A percentile compares a stretch with the other conserved stretches of the same genome.
These are phyloP conservation scores for Mycosarcoma maydis DNA, from an alignment of 1,284 basidiomycete genomes.

Conservation along the genomic window DNA sequence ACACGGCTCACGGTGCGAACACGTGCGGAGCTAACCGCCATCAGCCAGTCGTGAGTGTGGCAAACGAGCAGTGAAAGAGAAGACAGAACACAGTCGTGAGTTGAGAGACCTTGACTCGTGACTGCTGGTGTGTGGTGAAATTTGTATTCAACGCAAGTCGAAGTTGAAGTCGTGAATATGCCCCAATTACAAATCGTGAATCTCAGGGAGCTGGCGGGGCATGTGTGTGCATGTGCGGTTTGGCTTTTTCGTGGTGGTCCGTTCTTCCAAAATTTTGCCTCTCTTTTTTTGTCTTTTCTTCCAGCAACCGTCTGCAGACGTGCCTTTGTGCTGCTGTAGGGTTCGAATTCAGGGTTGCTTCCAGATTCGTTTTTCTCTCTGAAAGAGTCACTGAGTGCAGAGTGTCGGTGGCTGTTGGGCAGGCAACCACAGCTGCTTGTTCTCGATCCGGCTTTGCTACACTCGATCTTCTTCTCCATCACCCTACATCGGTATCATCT, in stretches of 20 bases:
- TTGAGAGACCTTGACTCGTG: too few relatives aligned
- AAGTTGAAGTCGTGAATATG: neutral
- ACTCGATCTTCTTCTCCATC: constrained; percentile 12
- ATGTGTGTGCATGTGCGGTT: neutral
- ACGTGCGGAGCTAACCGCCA: constrained; percentile 20
- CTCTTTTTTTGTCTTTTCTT: constrained; percentile 8
- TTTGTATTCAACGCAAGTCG: neutral
- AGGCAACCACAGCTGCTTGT: neutral
- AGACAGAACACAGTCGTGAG: too few relatives aligned
- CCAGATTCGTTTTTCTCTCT: neutral
- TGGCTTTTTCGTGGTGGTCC: constrained; percentile 6
- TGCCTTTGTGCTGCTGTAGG: neutral
- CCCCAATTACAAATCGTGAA: constrained; percentile 1
- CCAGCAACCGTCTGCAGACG: constrained; percentile 3
- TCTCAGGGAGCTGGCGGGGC: too few relatives aligned
- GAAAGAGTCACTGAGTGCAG: too few relatives aligned
- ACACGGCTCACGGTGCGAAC: constrained; percentile 5
- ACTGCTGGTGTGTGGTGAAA: too few relatives aligned
- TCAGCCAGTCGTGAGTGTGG: neutral
- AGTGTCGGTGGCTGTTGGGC: neutral
- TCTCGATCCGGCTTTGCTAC: neutral
- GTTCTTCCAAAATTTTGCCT: constrained; percentile 30
- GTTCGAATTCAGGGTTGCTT: neutral
- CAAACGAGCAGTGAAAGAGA: neutral
- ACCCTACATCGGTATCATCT: constrained; percentile 31